Conservation (phyloP, 2,329 filamentous ascomycete species). For the Taxawa tesnikishii region DNA sequence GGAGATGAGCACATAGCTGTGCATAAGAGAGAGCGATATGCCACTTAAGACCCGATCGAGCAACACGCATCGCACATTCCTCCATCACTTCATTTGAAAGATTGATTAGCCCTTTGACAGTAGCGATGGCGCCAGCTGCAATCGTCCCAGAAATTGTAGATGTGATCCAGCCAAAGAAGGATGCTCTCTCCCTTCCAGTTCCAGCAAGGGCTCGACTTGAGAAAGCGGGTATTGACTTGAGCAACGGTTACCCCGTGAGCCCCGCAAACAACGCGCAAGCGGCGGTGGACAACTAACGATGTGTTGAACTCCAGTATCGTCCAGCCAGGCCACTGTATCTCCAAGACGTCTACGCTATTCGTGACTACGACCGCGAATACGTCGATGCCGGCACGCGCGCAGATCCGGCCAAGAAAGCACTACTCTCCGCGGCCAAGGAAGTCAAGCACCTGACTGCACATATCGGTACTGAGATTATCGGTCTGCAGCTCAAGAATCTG, state of each 20-base stretch:
- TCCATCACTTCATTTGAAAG: too few species aligned
- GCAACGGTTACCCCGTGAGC: constrained; percentile 59
- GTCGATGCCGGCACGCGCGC: constrained; percentile 52
- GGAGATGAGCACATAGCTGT: too few species aligned
- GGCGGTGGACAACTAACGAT: too few species aligned
- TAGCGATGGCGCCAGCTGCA: constrained; percentile 44
- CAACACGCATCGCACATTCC: too few species aligned
- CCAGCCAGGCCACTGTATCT: constrained; percentile 55
- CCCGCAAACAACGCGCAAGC: too few species aligned
- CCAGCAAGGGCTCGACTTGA: constrained; percentile 46
- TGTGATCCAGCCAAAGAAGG: constrained; percentile 49
- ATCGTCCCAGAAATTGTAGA: constrained; percentile 53
- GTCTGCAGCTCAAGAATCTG: constrained; percentile 50
- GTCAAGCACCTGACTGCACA: constrained; percentile 50
- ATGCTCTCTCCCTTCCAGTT: constrained; percentile 50
- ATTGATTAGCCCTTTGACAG: too few species aligned
- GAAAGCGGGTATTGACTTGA: constrained; percentile 58
- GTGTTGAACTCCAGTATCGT: too few species aligned
- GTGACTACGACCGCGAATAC: constrained; percentile 36
- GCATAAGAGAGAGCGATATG: too few species aligned
- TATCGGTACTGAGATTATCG: constrained; percentile 54
- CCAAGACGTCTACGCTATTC: constrained; percentile 56
- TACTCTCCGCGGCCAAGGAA: constrained; percentile 49
- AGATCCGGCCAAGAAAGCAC: constrained; percentile 38
- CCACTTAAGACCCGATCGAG: too few species aligned